These are phyloP conservation scores for Xylariaceae sp. DNA, from an alignment of 2,329 filamentous ascomycete species.

Conservation along the genomic window DNA sequence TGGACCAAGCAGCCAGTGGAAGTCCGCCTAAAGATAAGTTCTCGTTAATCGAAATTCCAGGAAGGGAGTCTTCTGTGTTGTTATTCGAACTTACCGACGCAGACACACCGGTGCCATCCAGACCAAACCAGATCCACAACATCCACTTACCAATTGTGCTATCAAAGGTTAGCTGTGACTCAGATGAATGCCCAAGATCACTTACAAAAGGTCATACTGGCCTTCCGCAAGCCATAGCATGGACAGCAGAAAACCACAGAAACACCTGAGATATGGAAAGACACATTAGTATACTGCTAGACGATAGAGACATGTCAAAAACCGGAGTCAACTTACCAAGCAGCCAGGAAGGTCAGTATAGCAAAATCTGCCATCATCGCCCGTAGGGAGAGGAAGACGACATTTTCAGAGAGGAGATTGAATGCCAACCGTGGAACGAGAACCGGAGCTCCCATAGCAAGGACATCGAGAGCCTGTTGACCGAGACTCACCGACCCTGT, in stretches of 20 bases:
- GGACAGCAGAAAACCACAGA: conserved; percentile 73
- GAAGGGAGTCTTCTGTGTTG: neutral
- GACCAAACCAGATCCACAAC: conserved; percentile 88
- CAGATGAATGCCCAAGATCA: conserved; percentile 1
- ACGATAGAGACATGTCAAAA: neutral
- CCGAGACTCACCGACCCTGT: conserved; percentile 43
- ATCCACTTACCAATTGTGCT: conserved; percentile 81
- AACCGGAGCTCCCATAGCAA: conserved; percentile 74
- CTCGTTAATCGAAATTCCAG: neutral
- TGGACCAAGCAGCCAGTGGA: conserved; percentile 75
- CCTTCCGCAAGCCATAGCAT: conserved; percentile 72
- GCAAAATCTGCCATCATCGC: conserved; percentile 85
- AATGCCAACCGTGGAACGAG: conserved; percentile 75
- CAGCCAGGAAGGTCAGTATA: conserved; percentile 66
- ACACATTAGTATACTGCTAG: neutral
- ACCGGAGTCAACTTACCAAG: conserved; percentile 46
- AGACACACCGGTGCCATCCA: conserved; percentile 65
- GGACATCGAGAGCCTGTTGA: conserved; percentile 68
- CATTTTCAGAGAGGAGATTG: conserved; percentile 75
- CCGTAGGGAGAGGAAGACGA: conserved; percentile 73
- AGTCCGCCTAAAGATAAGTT: conserved; percentile 47
- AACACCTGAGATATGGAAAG: conserved; percentile 45
- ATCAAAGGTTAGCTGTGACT: conserved; percentile 15
- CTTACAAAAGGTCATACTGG: conserved; percentile 51
- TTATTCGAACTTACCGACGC: conserved; percentile 40